Conservation (phyloP, 371 early-diverging fungal genomes). For the Lichtheimia corymbifera region DNA sequence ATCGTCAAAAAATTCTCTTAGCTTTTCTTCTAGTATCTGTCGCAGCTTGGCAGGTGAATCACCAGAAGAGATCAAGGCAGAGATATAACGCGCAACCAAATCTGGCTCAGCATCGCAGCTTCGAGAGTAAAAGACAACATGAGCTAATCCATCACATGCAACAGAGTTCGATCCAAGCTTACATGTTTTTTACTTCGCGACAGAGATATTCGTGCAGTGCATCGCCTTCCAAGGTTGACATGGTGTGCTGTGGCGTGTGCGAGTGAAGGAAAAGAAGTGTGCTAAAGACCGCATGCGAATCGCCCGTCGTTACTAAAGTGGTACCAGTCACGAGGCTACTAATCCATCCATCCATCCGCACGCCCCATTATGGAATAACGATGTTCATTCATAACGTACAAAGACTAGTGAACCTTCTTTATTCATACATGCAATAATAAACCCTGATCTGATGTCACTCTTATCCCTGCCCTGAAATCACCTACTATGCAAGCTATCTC, state of each 20-base stretch:
- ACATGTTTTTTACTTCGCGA: conserved; percentile 51
- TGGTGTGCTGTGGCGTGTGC: neutral
- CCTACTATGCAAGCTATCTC: too few species aligned
- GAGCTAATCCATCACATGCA: neutral
- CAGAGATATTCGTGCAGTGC: conserved; percentile 14
- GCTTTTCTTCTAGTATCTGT: conserved; percentile 35
- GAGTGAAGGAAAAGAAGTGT: neutral
- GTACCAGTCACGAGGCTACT: too few species aligned
- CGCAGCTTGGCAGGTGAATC: conserved; percentile 37
- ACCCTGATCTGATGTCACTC: too few species aligned
- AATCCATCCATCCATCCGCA: too few species aligned
- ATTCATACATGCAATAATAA: too few species aligned
- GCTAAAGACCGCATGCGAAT: too few species aligned
- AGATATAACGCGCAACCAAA: conserved; percentile 75
- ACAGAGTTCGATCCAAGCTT: conserved; percentile 22
- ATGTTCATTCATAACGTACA: too few species aligned
- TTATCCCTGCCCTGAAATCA: too few species aligned
- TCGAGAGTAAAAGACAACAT: conserved; percentile 34
- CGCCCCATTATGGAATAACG: too few species aligned
- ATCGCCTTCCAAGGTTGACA: conserved; percentile 10
- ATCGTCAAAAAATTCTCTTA: conserved; percentile 54
- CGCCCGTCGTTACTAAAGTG: too few species aligned
- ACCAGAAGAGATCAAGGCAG: conserved; percentile 73
- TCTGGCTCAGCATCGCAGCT: conserved; percentile 80
- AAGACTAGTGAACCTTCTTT: too few species aligned